phyloP scores from a whole-genome alignment of 2,329 filamentous ascomycete genomes.

The Reticulascus tulasneorum region DNA sequence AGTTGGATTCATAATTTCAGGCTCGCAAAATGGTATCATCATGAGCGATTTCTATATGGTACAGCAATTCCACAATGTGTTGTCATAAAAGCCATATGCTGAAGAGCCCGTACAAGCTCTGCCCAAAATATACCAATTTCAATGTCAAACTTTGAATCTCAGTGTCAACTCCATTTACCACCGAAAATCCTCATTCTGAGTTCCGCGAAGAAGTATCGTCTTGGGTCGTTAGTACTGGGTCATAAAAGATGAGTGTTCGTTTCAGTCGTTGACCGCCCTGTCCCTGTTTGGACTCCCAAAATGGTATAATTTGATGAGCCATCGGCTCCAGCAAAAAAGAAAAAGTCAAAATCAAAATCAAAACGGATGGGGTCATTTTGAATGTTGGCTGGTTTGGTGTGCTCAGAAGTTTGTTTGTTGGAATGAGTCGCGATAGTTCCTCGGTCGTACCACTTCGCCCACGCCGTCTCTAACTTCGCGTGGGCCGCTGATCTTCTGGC shows the following conservation, averaged over 20 bases:
- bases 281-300: no score
- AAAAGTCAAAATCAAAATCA: no score
- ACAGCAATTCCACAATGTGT: slow-evolving; percentile 6
- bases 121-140: no score
- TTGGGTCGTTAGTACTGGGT: slow-evolving; percentile 11
- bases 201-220: slow-evolving; percentile 4
- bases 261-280: slow-evolving; percentile 4
- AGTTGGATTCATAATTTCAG: no score
- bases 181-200: neutral
- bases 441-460: slow-evolving; percentile 50
- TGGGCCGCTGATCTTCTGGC: slow-evolving; percentile 57
- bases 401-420: slow-evolving; percentile 3
- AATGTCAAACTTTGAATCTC: no score
- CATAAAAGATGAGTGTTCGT: slow-evolving; percentile 9
- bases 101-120: no score
- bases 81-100: slow-evolving; percentile 5
- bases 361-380: no score
- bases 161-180: slow-evolving; percentile 1
- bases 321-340: no score
- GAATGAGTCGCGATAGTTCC: slow-evolving; percentile 30
- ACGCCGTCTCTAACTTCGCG: slow-evolving; percentile 56
- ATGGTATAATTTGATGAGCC: no score
- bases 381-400: no score
- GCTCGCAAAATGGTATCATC: slow-evolving; percentile 10
- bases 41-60: slow-evolving; percentile 10